Evolutionary conservation across 2,329 filamentous ascomycete genomes (phyloP).

Genomic region (Xylaria sp.): DNA sequence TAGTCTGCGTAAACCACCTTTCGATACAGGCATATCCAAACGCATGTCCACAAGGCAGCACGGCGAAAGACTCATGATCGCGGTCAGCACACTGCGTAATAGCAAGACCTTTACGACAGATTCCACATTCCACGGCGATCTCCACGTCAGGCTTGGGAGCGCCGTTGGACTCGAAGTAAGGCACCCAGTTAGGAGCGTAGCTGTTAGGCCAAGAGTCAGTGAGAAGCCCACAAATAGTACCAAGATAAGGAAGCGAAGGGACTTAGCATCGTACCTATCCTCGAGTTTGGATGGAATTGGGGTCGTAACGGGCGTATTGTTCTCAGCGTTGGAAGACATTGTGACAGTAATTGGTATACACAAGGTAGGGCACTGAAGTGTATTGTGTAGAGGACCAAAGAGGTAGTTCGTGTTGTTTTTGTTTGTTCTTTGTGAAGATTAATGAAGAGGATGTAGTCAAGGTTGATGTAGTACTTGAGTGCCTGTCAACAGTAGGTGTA

Average conservation of each 20-base stretch:
- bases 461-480: too few species aligned
- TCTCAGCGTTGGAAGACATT: too few species aligned
- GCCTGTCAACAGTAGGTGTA: too few species aligned
- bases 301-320: too few species aligned
- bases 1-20: not conserved
- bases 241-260: not conserved
- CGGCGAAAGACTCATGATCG: not conserved
- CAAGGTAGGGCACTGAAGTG: too few species aligned
- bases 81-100: not conserved
- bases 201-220: not conserved
- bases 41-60: slow-evolving; percentile 22
- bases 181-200: slow-evolving; percentile 10
- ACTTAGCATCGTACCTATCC: not conserved
- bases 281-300: too few species aligned
- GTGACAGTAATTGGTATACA: too few species aligned
- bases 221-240: not conserved
- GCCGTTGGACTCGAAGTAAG: not conserved
- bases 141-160: not conserved
- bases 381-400: too few species aligned
- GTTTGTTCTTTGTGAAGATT: too few species aligned
- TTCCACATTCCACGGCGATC: slow-evolving; percentile 8
- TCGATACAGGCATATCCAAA: slow-evolving; percentile 14
- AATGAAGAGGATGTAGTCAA: too few species aligned
- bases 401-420: too few species aligned
- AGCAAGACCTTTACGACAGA: slow-evolving; percentile 13